Conservation (phyloP, 2,329 filamentous ascomycete species). For the Cladosporium phlei region DNA sequence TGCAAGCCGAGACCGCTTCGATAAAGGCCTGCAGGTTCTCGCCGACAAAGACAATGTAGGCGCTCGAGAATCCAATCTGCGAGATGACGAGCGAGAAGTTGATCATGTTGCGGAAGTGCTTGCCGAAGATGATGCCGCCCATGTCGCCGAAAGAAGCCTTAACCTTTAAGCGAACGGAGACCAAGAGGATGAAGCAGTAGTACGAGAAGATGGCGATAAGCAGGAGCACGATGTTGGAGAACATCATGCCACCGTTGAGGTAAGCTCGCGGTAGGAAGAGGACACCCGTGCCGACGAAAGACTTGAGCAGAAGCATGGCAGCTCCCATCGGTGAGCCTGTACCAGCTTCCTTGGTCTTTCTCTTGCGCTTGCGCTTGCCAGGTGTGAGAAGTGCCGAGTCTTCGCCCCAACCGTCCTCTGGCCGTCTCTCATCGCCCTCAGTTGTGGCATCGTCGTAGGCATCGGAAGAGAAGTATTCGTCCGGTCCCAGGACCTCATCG, state of each 20-base stretch:
- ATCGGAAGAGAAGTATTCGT: constrained; percentile 87
- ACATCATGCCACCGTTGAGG: constrained; percentile 94
- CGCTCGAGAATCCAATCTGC: constrained; percentile 89
- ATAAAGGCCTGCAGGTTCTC: constrained; percentile 95
- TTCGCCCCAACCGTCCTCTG: constrained; percentile 74
- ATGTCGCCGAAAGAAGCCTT: constrained; percentile 98
- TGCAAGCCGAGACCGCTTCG: constrained; percentile 82
- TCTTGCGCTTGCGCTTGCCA: constrained; percentile 65
- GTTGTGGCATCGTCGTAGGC: constrained; percentile 53
- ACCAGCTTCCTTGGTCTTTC: constrained; percentile 70
- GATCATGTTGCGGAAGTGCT: constrained; percentile 83
- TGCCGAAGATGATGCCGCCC: constrained; percentile 84
- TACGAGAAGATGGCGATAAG: constrained; percentile 82
- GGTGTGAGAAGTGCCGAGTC: constrained; percentile 73
- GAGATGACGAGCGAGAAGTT: constrained; percentile 89
- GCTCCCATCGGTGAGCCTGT: constrained; percentile 76
- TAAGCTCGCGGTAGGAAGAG: constrained; percentile 90
- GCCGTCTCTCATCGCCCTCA: constrained; percentile 40
- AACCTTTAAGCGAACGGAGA: constrained; percentile 76
- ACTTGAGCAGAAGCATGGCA: constrained; percentile 83
- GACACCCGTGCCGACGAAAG: constrained; percentile 94
- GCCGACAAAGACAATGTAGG: constrained; percentile 94
- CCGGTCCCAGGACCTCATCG: constrained; percentile 78
- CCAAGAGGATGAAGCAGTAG: constrained; percentile 93
- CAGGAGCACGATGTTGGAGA: constrained; percentile 88